Evolutionary conservation across 805 yeast species (phyloP).

Genomic region (Candida alai): DNA sequence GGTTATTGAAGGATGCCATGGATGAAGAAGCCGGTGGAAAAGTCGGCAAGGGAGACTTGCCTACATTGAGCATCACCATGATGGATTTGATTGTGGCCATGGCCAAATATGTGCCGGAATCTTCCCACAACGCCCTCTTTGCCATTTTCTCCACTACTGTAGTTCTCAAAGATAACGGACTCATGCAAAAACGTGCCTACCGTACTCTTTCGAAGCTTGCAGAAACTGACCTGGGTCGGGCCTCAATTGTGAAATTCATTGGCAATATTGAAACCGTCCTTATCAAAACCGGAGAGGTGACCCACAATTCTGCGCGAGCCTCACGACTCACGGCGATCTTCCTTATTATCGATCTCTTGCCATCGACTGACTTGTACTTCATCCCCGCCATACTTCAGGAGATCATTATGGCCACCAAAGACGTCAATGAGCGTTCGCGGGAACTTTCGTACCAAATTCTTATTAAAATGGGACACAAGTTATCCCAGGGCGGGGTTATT

Average conservation of each 20-base stretch:
- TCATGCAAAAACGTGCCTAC: slow-evolving; percentile 86
- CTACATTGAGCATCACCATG: slow-evolving; percentile 69
- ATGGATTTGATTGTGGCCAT: slow-evolving; percentile 86
- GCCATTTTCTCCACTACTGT: slow-evolving; percentile 74
- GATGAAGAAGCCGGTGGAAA: slow-evolving; percentile 48
- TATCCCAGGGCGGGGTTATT: slow-evolving; percentile 67
- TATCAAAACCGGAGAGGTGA: slow-evolving; percentile 51
- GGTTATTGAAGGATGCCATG: slow-evolving; percentile 68
- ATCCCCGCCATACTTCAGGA: slow-evolving; percentile 83
- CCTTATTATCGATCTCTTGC: slow-evolving; percentile 57
- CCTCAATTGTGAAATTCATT: slow-evolving; percentile 50
- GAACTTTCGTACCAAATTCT: slow-evolving; percentile 72
- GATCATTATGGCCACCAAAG: slow-evolving; percentile 86
- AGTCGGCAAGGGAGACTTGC: slow-evolving; percentile 8
- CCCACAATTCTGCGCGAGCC: slow-evolving; percentile 74
- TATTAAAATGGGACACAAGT: slow-evolving; percentile 74
- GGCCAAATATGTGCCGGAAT: slow-evolving; percentile 74
- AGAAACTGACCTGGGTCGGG: slow-evolving; percentile 63
- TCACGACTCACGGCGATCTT: slow-evolving; percentile 70
- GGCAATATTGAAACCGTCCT: slow-evolving; percentile 58
- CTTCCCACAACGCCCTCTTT: slow-evolving; percentile 69
- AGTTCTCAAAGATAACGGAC: slow-evolving; percentile 48
- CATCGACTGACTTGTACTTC: slow-evolving; percentile 63
- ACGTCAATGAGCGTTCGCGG: slow-evolving; percentile 88
- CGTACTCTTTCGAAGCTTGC: slow-evolving; percentile 67